Percentiles rank a stretch among this genome's conserved stretches.
phyloP scores from a whole-genome alignment of 352 stramenopile species.

The Phytophthora pseudosyringae region DNA sequence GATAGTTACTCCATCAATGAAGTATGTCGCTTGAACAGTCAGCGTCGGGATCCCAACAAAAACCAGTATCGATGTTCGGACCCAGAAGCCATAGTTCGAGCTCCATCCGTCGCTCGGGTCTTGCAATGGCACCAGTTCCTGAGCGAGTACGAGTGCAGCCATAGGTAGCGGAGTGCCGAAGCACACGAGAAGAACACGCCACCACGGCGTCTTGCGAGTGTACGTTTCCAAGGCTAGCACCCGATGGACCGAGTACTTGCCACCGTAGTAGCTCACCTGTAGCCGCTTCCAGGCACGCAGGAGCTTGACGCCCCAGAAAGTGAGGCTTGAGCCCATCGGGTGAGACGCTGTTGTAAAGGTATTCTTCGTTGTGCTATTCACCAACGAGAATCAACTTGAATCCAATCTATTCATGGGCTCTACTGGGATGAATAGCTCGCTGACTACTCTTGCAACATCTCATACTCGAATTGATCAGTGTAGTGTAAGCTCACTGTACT shows the following conservation, averaged over 20 bases:
- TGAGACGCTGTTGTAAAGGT: too few species aligned
- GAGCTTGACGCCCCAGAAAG: neutral
- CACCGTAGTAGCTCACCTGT: neutral
- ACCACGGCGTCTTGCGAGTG: neutral
- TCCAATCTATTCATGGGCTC: too few species aligned
- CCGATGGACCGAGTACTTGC: neutral
- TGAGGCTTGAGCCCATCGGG: neutral
- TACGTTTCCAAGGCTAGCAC: neutral
- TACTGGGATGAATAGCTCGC: too few species aligned
- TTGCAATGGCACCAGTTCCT: slow-evolving; percentile 3
- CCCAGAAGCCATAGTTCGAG: slow-evolving; percentile 3
- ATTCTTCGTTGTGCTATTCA: too few species aligned
- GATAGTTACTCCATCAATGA: slow-evolving; percentile 1
- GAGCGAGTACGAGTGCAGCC: neutral
- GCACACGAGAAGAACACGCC: neutral
- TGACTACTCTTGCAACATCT: too few species aligned
- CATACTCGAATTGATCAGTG: too few species aligned
- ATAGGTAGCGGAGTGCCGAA: slow-evolving; percentile 1
- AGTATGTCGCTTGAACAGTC: slow-evolving; percentile 1
- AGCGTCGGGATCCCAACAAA: slow-evolving; percentile 4
- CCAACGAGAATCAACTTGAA: too few species aligned
- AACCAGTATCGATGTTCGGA: neutral
- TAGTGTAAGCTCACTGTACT: too few species aligned
- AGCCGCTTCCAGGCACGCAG: neutral
- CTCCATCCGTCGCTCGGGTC: slow-evolving; percentile 2